phyloP scores from a whole-genome alignment of 345 rosid genomes.

The Eucalyptus microcorys region DNA sequence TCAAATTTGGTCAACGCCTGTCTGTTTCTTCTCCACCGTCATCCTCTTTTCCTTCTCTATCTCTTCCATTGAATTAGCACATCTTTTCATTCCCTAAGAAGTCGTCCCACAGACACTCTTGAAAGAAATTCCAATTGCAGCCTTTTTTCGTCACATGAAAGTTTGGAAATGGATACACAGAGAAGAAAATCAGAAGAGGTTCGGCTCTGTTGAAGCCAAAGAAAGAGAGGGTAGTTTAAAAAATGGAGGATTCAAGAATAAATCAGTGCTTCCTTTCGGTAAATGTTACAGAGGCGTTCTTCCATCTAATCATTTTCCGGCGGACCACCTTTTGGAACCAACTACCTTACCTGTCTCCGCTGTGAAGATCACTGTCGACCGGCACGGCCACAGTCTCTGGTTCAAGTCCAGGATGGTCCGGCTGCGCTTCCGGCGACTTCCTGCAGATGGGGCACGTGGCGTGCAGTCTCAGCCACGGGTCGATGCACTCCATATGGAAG shows the following conservation, averaged over 20 bases:
- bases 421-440: not conserved
- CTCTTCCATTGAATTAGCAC: not conserved
- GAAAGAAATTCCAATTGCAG: not conserved
- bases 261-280: not conserved
- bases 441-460: constrained; percentile 1
- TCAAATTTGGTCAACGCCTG: not conserved
- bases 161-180: not conserved
- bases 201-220: not conserved
- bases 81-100: not conserved
- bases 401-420: too few relatives aligned
- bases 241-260: not conserved
- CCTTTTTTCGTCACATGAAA: not conserved
- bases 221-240: not conserved
- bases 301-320: not conserved
- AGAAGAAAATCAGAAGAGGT: not conserved
- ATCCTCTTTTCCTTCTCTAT: not conserved
- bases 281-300: not conserved
- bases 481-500: constrained; percentile 7
- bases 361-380: not conserved
- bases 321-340: not conserved
- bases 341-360: not conserved
- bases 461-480: constrained; percentile 2
- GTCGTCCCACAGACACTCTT: not conserved
- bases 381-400: not conserved
- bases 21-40: not conserved